Evolutionary conservation across 306 rosid genomes (phyloP), one percentile per base, ranked within the genome.

Genomic region (Corylus heterophylla): DNA sequence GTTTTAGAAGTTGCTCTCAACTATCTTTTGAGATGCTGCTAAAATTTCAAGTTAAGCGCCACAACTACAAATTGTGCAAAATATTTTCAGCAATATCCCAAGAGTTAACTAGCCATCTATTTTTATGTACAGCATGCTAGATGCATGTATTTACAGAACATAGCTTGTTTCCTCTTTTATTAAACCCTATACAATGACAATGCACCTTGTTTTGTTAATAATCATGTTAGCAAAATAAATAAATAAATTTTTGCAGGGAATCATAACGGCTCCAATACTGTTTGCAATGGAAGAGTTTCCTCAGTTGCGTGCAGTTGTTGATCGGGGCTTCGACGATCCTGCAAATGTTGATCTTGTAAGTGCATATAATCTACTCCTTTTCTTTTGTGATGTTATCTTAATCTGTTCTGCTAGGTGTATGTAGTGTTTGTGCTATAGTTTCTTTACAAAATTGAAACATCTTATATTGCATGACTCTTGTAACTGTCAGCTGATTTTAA

Each of bases 201-300:
- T 27, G 39, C 9, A 66, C 77, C 74, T 25, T 27, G 52, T n/a
- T 47, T 44, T 47, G 48, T 29, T 18, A 49, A 49, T 80, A 49
- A 66, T 70, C 47, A 22, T 58, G 7, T 44, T 42, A 2, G 48
- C 16, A 5, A 67, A 67, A 17, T 20, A 50, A 22, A 12, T 2
- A 68, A 31, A 77, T 45, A 75, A 69, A 17, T 17, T 81, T 16
- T 85, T 89, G 80, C 81, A 95, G 98, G 99, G 99, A 80, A 90
- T 95, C 58, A 75, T 93, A 50, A 95, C 99, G 1, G 99, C 98
- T 83, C 99, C 99, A 3, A 78, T 93, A 72, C 87, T 95, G 84
- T 95, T 91, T 86, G 98, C 99, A 25, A 89, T 91, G 93, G 99
- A 95, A 87, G 99, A 95, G 84, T 91, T 91, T 81, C 98, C 98